These are phyloP conservation scores for Tanacetum coccineum DNA, from an alignment of 129 eudicot genomes.

Conservation along the genomic window DNA sequence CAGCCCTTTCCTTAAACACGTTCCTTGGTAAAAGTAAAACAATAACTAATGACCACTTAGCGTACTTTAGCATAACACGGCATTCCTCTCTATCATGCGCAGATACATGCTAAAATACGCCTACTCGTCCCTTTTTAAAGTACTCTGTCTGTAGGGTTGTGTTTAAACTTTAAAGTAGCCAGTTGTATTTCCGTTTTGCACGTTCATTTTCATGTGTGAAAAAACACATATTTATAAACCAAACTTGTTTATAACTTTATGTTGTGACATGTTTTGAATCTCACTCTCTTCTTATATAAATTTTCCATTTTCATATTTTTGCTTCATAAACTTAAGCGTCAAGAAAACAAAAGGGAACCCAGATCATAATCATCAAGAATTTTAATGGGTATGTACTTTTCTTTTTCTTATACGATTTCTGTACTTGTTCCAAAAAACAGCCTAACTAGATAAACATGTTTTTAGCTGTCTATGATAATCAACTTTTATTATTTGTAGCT, in stretches of 20 bases:
- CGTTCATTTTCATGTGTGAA: constrained; percentile 31
- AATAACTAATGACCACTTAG: constrained; percentile 24
- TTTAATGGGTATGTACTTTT: constrained; percentile 63
- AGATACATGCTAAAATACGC: constrained; percentile 40
- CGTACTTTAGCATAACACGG: constrained; percentile 28
- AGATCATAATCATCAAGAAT: constrained; percentile 34
- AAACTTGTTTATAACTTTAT: too few relatives aligned
- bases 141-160: constrained; percentile 8
- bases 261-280: too few relatives aligned
- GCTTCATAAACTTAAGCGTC: constrained; percentile 20
- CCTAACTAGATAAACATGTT: too few relatives aligned
- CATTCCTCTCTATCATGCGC: constrained; percentile 14
- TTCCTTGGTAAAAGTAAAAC: constrained; percentile 19
- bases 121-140: constrained; percentile 29
- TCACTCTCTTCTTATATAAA: too few relatives aligned
- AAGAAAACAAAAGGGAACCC: constrained; percentile 38
- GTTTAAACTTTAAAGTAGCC: constrained; percentile 18
- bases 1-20: constrained; percentile 23
- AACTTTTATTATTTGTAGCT: not conserved
- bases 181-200: constrained; percentile 38
- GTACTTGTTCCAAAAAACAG: too few relatives aligned
- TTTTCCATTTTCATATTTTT: constrained; percentile 6
- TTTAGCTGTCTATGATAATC: too few relatives aligned
- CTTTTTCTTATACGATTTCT: not conserved
- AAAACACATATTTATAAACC: not conserved